Base-by-base conservation (phyloP, 257 asterid genomes). In the Capsicum chinense region DNA sequence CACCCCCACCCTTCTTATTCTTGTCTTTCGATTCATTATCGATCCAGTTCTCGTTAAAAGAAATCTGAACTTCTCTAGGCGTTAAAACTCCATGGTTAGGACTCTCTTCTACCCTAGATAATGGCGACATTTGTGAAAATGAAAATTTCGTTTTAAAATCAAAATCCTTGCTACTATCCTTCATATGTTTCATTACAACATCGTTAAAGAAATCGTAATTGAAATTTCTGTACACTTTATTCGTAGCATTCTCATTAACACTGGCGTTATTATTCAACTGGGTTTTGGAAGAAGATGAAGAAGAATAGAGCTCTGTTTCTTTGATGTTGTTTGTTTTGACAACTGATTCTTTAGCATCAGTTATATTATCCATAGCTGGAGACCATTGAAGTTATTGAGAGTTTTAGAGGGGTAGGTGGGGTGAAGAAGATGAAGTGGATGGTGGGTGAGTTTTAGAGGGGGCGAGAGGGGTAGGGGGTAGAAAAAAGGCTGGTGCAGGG, bases 121-220 rank as follows among this genome's bases (percentile, higher is more conserved):
- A 85, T 15, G 93, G 92, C 0, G 95, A 86, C 2, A 54, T 85
- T 21, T 82, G 89, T 79, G 92, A 86, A 3, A 80, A 33, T 35
- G 93, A 94, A 2, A 87, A 88, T 5, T 88, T 92, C 8, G 87
- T 81, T 2, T 62, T 82, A 33, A 91, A 91, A 76, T 90, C 92
- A 87, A 91, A 91, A 62, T 88, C 92, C 64, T 79, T 88, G 11
- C 2, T 74, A 58, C 48, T 73, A 6, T 74, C 58, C 79, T 83
- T 2, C 84, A 71, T 8, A 87, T 64, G 78, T 76, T 58, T 85
- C 89, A 87, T 85, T 0, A 84, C 83, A 15, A 81, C 62, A 82
- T 91, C 92, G 74, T 86, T 91, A 12, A 92, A 84, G 85, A 89
- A 91, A 83, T 89, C 92, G 84, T 91, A 90, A 78, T 91, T 90